Evolutionary conservation across 306 rosid species (phyloP).

Genomic region (Betula pendula): DNA sequence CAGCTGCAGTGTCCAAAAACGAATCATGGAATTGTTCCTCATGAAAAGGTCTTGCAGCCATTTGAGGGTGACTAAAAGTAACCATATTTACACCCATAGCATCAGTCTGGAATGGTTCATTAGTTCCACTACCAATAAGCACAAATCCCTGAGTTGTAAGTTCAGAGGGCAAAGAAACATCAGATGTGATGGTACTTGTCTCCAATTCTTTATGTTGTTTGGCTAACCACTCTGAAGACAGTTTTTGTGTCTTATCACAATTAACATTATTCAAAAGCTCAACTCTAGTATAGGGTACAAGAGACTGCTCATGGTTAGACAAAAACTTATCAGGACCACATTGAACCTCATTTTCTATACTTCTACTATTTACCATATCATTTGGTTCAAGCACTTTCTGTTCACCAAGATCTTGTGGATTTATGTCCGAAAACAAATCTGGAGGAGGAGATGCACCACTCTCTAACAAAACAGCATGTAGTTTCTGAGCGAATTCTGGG

Average conservation of each 20-base stretch:
- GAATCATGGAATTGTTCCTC: slow-evolving; percentile 39
- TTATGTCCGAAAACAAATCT: slow-evolving; percentile 78
- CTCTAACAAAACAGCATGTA: slow-evolving; percentile 82
- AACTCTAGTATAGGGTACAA: slow-evolving; percentile 34
- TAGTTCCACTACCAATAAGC: slow-evolving; percentile 36
- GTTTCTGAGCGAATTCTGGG: slow-evolving; percentile 85
- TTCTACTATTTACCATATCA: slow-evolving; percentile 22
- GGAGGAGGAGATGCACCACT: slow-evolving; percentile 94
- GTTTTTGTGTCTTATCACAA: slow-evolving; percentile 26
- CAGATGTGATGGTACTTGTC: slow-evolving; percentile 25
- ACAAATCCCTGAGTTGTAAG: slow-evolving; percentile 37
- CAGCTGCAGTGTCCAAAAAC: slow-evolving; percentile 22
- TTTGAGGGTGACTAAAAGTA: slow-evolving; percentile 31
- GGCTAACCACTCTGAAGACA: slow-evolving; percentile 27
- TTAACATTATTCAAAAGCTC: slow-evolving; percentile 21
- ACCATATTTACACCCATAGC: slow-evolving; percentile 26
- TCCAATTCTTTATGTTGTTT: slow-evolving; percentile 36
- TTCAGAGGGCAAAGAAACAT: slow-evolving; percentile 33
- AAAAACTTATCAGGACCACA: slow-evolving; percentile 39
- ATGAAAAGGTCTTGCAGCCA: slow-evolving; percentile 15
- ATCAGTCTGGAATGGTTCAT: slow-evolving; percentile 36
- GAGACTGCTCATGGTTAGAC: slow-evolving; percentile 45
- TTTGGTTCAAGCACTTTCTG: slow-evolving; percentile 33
- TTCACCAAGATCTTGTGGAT: slow-evolving; percentile 49
- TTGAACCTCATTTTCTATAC: slow-evolving; percentile 42